A percentile compares a stretch with the other conserved stretches of the same genome.
These are phyloP conservation scores for Aethionema arabicum DNA, from an alignment of 345 rosid genomes.

Conservation along the genomic window DNA sequence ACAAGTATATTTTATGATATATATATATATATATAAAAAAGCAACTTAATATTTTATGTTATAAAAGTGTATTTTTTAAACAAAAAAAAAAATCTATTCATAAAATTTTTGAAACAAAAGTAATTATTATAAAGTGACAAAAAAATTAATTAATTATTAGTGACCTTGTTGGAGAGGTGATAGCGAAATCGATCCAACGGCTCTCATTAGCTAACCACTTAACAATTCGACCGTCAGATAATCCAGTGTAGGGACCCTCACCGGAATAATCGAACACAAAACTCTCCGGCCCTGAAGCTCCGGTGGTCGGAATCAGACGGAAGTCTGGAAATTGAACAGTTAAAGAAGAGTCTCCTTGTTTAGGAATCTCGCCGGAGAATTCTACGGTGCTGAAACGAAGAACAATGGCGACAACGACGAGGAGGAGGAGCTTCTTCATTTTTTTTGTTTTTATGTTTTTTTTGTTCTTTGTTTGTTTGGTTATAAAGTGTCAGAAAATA, in stretches of 20 bases:
- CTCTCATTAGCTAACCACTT: slow-evolving; percentile 50
- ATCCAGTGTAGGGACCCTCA: slow-evolving; percentile 66
- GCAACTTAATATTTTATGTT: too few species aligned
- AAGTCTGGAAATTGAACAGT: slow-evolving; percentile 24
- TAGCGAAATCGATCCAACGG: slow-evolving; percentile 68
- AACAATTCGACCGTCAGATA: slow-evolving; percentile 63
- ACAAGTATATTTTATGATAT: too few species aligned
- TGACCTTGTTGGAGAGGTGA: slow-evolving; percentile 59
- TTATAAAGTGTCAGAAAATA: slow-evolving; percentile 25
- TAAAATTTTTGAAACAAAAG: too few species aligned
- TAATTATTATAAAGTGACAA: background rate
- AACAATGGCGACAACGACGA: slow-evolving; percentile 25
- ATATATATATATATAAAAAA: too few species aligned
- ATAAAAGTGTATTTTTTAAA: too few species aligned
- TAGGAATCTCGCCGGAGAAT: slow-evolving; percentile 21
- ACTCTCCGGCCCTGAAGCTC: slow-evolving; percentile 67
- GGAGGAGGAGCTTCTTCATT: slow-evolving; percentile 18
- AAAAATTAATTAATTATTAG: too few species aligned
- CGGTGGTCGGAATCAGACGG: slow-evolving; percentile 32
- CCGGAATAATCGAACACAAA: slow-evolving; percentile 53
- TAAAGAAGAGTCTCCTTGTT: slow-evolving; percentile 30
- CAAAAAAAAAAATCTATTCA: too few species aligned
- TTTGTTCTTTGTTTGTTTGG: slow-evolving; percentile 1
- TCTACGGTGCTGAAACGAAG: slow-evolving; percentile 6
- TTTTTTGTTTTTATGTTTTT: background rate